These are phyloP conservation scores for Mortierella sp. DNA, from an alignment of 371 early-diverging fungal species.

Conservation along the genomic window DNA sequence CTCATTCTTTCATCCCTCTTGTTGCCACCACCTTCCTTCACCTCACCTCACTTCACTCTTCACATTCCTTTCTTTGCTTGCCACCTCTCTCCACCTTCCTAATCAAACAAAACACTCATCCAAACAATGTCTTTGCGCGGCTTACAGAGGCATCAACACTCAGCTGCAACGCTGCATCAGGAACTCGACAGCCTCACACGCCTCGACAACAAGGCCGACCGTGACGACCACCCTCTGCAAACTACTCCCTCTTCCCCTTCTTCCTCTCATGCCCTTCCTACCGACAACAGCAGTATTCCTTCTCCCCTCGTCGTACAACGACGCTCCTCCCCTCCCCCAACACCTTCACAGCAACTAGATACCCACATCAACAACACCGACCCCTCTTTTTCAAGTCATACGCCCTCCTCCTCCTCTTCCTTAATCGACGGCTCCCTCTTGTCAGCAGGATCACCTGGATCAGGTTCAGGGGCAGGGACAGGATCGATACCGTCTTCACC, in stretches of 20 bases:
- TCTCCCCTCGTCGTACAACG: neutral
- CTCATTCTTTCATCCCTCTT: neutral
- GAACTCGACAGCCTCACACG: neutral
- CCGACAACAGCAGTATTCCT: neutral
- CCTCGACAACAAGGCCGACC: neutral
- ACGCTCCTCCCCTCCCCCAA: neutral
- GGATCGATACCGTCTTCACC: conserved; percentile 16
- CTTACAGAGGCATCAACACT: conserved; percentile 2
- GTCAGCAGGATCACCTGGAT: neutral
- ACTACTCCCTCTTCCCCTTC: neutral
- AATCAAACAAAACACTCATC: neutral
- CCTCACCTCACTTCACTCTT: neutral
- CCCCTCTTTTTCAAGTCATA: neutral
- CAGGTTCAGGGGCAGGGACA: neutral
- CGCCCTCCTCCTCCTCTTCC: neutral
- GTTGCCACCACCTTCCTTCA: neutral
- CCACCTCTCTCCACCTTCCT: neutral
- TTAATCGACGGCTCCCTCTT: neutral
- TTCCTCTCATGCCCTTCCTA: neutral
- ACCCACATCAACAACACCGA: neutral
- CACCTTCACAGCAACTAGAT: neutral
- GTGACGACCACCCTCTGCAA: neutral
- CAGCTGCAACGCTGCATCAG: neutral
- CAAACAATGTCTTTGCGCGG: neutral
- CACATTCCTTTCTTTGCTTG: neutral